These are phyloP conservation scores for Sarocladium oryzae DNA, from an alignment of 2,329 filamentous ascomycete species.

Conservation along the genomic window DNA sequence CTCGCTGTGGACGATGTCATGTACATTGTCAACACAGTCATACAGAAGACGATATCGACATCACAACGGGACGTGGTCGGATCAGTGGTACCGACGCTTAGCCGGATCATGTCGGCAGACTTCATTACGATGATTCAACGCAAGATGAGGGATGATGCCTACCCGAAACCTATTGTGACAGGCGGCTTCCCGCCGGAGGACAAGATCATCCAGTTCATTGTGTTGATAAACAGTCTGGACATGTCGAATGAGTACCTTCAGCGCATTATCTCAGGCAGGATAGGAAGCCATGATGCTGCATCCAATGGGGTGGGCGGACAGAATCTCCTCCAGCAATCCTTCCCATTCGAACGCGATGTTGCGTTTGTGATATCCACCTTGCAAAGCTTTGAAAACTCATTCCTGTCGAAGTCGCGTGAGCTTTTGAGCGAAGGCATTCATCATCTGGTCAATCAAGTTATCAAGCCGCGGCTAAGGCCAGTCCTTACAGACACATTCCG, in stretches of 20 bases:
- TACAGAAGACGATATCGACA: slow-evolving; percentile 81
- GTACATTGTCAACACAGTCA: slow-evolving; percentile 94
- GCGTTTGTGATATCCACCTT: slow-evolving; percentile 62
- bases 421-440: slow-evolving; percentile 77
- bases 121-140: slow-evolving; percentile 96
- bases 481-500: slow-evolving; percentile 85
- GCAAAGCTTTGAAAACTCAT: slow-evolving; percentile 61
- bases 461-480: slow-evolving; percentile 77
- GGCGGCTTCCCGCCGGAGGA: slow-evolving; percentile 82
- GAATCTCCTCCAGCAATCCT: slow-evolving; percentile 54
- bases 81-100: slow-evolving; percentile 70
- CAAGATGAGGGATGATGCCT: slow-evolving; percentile 95
- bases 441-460: slow-evolving; percentile 80
- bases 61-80: slow-evolving; percentile 73
- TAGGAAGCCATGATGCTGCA: slow-evolving; percentile 39
- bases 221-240: slow-evolving; percentile 93
- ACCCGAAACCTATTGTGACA: slow-evolving; percentile 72
- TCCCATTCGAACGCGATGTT: slow-evolving; percentile 75
- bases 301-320: slow-evolving; percentile 23
- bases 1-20: slow-evolving; percentile 97
- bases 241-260: slow-evolving; percentile 84
- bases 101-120: slow-evolving; percentile 75
- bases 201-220: slow-evolving; percentile 80
- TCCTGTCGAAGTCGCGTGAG: slow-evolving; percentile 72
- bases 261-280: slow-evolving; percentile 70